Evolutionary conservation across 257 asterid genomes (phyloP), one percentile per base, ranked within the genome.

Genomic region (Ilex asprella): DNA sequence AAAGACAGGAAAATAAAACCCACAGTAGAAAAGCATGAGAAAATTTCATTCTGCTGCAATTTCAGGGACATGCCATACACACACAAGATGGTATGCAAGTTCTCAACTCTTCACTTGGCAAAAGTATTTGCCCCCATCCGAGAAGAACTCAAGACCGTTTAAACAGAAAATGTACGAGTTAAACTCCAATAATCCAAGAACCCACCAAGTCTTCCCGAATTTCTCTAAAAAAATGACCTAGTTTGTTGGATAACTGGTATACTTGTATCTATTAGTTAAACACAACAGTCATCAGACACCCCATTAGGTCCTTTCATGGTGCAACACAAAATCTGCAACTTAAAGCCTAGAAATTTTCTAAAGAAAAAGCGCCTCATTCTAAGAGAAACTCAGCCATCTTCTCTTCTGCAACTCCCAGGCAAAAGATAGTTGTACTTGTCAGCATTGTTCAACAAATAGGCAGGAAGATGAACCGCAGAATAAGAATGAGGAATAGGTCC

Each of bases 371-470:
- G 10, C 53, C 64, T 57, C 59, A 16, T 31, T 44, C 6, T 12
- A 15, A 0, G 60, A 8, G 55, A 30, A 41, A 57, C 59, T 78
- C 75, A 80, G 58, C 76, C 84, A 60, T 69, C 69, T 60, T 82
- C 86, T 72, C 94, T 70, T 46, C 67, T 30, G 62, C 94, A 86
- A 49, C 79, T 81, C 27, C 94, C 90, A 0, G 94, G 90, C 44
- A 86, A 58, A 41, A 86, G 94, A 60, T 78, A 86, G 66, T 64
- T 77, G 21, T 69, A 81, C 54, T 77, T 69, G 3, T 73, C 85
- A 0, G 90, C 82, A 56, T 81, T 81, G 35, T 83, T 78, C 60
- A 82, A 57, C 59, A 85, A 61, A 56, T 61, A 76, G 11, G 84
- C 66, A 10, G 94, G 94, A 14, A 83, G 80, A 71, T 82, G 82